Evolutionary conservation across 1,284 basidiomycete species (phyloP).

Genomic region (Moniliella sp.): DNA sequence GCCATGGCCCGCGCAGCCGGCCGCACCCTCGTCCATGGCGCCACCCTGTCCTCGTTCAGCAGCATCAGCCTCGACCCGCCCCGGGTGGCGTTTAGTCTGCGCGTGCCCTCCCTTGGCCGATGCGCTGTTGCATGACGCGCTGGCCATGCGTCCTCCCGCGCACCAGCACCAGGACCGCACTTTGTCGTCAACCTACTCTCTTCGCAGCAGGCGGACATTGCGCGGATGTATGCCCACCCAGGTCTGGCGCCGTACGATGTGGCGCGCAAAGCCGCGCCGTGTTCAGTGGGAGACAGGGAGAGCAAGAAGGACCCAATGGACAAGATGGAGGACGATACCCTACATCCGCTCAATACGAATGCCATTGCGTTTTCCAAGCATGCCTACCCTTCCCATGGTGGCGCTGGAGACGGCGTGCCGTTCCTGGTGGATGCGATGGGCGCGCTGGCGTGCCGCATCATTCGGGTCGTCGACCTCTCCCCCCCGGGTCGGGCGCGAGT

Average conservation of each 20-base stretch:
- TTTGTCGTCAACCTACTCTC: conserved; percentile 8
- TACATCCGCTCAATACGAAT: not conserved
- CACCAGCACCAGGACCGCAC: conserved; percentile 4
- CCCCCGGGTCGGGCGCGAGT: conserved; percentile 2
- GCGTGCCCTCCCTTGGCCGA: conserved; percentile 5
- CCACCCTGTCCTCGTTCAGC: conserved; percentile 7
- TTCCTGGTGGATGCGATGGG: conserved; percentile 4
- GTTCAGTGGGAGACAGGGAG: too few relatives aligned
- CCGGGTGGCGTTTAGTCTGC: conserved; percentile 7
- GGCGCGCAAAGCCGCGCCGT: too few relatives aligned
- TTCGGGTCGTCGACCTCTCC: conserved; percentile 6
- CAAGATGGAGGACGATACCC: not conserved
- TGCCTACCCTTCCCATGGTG: conserved; percentile 1
- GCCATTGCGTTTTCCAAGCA: conserved; percentile 1
- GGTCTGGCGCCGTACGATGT: conserved; percentile 3
- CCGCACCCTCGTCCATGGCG: conserved; percentile 3
- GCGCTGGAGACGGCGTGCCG: conserved; percentile 1
- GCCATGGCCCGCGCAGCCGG: not conserved
- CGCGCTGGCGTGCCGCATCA: conserved; percentile 6
- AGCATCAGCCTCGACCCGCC: conserved; percentile 6
- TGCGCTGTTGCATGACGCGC: conserved; percentile 3
- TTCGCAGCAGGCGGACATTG: conserved; percentile 1
- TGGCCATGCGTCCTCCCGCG: too few relatives aligned
- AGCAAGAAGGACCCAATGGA: too few relatives aligned
- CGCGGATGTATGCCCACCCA: conserved; percentile 5